Evolutionary conservation across 805 yeast species (phyloP).

Genomic region (Candida easanensis): DNA sequence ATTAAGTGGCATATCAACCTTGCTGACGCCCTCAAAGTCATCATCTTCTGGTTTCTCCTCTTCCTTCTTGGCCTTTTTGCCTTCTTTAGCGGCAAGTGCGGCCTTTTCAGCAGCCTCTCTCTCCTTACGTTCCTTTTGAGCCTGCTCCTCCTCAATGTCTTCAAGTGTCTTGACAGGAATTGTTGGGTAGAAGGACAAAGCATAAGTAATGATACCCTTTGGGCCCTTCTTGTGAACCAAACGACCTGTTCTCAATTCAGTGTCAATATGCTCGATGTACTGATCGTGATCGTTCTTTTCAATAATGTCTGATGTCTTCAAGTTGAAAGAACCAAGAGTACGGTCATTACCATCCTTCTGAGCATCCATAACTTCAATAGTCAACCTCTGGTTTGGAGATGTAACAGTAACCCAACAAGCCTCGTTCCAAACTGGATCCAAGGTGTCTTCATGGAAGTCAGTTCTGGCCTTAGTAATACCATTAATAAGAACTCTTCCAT

Average conservation of each 20-base stretch:
- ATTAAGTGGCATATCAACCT: slow-evolving; percentile 52
- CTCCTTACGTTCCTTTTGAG: slow-evolving; percentile 36
- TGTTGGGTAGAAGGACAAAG: slow-evolving; percentile 79
- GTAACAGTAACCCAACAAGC: slow-evolving; percentile 78
- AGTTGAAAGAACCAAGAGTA: slow-evolving; percentile 77
- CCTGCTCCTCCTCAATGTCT: slow-evolving; percentile 59
- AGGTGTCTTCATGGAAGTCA: slow-evolving; percentile 56
- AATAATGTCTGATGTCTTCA: slow-evolving; percentile 65
- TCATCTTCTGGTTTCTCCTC: slow-evolving; percentile 36
- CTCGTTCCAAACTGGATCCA: slow-evolving; percentile 85
- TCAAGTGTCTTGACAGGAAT: slow-evolving; percentile 75
- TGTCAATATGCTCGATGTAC: slow-evolving; percentile 55
- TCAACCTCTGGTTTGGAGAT: slow-evolving; percentile 75
- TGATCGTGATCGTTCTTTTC: slow-evolving; percentile 59
- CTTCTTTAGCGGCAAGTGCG: slow-evolving; percentile 20
- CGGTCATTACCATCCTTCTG: slow-evolving; percentile 79
- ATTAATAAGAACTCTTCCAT: slow-evolving; percentile 74
- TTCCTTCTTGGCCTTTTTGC: slow-evolving; percentile 28
- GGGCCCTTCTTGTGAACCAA: slow-evolving; percentile 77
- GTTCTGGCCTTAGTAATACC: slow-evolving; percentile 80
- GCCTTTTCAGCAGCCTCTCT: slow-evolving; percentile 31
- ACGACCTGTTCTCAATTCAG: slow-evolving; percentile 55
- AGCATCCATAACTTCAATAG: slow-evolving; percentile 90
- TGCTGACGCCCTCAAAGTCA: slow-evolving; percentile 33
- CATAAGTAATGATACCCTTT: slow-evolving; percentile 74